Base-by-base conservation (phyloP, 2,329 filamentous ascomycete species). In the Malbranchea zuffiana region DNA sequence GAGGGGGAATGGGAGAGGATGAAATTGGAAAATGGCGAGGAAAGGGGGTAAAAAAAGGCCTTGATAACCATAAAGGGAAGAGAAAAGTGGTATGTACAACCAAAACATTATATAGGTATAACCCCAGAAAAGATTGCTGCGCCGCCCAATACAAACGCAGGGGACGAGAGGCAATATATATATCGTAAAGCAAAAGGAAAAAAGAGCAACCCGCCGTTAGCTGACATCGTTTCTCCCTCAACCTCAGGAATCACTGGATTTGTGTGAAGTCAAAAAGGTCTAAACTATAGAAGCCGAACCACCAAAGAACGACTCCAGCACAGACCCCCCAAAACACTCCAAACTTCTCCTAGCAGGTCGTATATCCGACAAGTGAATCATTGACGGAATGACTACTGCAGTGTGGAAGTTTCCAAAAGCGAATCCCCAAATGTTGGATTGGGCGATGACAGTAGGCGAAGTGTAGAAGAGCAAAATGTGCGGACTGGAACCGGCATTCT, bases 201-300 rank as follows among this genome's bases (percentile, higher is more conserved):
- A 31, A 6, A 27, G n/a, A n/a, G n/a, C n/a, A n/a, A n/a, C n/a
- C n/a, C n/a, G n/a, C n/a, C n/a, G n/a, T n/a, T n/a, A n/a, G n/a
- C n/a, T n/a, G n/a, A n/a, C n/a, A n/a, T n/a, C n/a, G n/a, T n/a
- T n/a, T n/a, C n/a, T n/a, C n/a, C n/a, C n/a, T n/a, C n/a, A n/a
- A n/a, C n/a, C n/a, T n/a, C n/a, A 25, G 35, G 31, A 33, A 21
- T 28, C 26, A 39, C 30, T 39, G 34, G 24, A 34, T 34, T 23
- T 25, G n/a, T n/a, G n/a, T n/a, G 18, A 32, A 24, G 36, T 24
- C 28, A 39, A 39, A 39, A 25, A 39, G 36, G 36, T 34, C 36
- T 39, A 39, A 39, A 39, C 36, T 32, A 33, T 33, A 29, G 34
- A 33, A 39, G 36, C 36, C 36, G 36, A 39, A 39, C 36, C 29